Evolutionary conservation across 495 filamentous ascomycete species (phyloP).

Genomic region (Penicillium soppii): DNA sequence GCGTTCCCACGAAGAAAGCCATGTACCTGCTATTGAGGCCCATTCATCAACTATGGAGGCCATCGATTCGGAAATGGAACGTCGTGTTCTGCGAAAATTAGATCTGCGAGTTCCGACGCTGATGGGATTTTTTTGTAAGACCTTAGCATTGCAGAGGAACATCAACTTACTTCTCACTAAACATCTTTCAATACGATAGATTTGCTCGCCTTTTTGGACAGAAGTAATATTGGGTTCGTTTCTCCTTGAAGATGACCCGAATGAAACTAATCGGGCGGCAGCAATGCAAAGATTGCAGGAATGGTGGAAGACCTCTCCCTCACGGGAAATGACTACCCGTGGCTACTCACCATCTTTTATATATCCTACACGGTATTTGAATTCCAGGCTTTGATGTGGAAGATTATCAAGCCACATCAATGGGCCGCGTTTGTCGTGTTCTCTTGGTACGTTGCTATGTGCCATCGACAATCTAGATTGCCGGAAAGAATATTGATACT

Average conservation of each 20-base stretch:
- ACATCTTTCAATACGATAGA: conserved; percentile 37
- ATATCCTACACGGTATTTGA: conserved; percentile 63
- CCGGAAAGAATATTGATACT: conserved; percentile 1
- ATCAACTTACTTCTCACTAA: neutral
- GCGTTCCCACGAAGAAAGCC: too few relatives aligned
- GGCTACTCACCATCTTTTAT: conserved; percentile 81
- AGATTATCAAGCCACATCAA: conserved; percentile 58
- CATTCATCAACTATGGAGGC: conserved; percentile 3
- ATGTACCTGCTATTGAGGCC: too few relatives aligned
- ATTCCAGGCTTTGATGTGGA: conserved; percentile 71
- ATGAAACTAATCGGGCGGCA: conserved; percentile 3
- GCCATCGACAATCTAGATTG: conserved; percentile 1
- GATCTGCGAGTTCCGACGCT: conserved; percentile 55
- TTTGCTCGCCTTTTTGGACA: conserved; percentile 64
- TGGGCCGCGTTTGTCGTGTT: conserved; percentile 50
- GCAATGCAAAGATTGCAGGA: conserved; percentile 67
- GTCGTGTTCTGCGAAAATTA: conserved; percentile 55
- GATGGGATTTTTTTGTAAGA: conserved; percentile 53
- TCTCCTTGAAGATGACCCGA: neutral
- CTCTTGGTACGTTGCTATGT: conserved; percentile 40
- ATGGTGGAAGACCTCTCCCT: conserved; percentile 45
- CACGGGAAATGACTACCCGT: conserved; percentile 56
- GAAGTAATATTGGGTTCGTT: conserved; percentile 63
- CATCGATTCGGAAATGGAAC: conserved; percentile 57
- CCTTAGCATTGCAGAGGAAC: neutral